Evolutionary conservation across 2,329 filamentous ascomycete genomes (phyloP).

Genomic region (Cladosporium halotolerans): DNA sequence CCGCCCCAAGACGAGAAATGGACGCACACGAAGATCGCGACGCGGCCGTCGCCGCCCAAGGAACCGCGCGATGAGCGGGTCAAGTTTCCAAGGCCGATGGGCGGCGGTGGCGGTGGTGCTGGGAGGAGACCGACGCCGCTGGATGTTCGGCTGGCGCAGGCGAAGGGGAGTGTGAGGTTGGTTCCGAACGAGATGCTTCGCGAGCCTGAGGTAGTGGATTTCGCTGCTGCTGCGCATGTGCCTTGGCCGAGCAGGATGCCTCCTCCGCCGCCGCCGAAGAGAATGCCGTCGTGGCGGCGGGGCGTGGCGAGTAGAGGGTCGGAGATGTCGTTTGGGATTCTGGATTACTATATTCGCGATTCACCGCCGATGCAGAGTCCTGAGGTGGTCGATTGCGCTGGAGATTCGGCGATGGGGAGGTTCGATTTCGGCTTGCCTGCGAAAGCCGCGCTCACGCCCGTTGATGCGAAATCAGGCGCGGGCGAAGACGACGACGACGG

Average conservation of each 20-base stretch:
- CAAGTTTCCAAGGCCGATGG: slow-evolving; percentile 7
- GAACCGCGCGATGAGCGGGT: slow-evolving; percentile 16
- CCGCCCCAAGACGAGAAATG: slow-evolving; percentile 13
- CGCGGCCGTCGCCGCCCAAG: slow-evolving; percentile 2
- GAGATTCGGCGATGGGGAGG: slow-evolving; percentile 22
- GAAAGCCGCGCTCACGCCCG: not conserved
- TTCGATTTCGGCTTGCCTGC: slow-evolving; percentile 25
- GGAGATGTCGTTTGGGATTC: slow-evolving; percentile 26
- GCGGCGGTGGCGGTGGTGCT: not conserved
- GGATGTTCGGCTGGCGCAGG: not conserved
- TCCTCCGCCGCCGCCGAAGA: not conserved
- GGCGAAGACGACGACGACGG: slow-evolving; percentile 10
- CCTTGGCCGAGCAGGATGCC: slow-evolving; percentile 12
- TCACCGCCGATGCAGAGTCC: slow-evolving; percentile 14
- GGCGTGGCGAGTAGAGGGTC: slow-evolving; percentile 17
- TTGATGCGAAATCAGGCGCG: slow-evolving; percentile 10
- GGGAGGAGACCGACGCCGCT: not conserved
- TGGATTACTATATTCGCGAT: slow-evolving; percentile 27
- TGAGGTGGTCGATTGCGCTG: slow-evolving; percentile 12
- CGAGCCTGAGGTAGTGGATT: slow-evolving; percentile 24
- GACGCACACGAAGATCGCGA: slow-evolving; percentile 15
- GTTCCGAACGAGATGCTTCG: slow-evolving; percentile 10
- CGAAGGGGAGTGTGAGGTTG: not conserved
- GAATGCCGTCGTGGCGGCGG: not conserved
- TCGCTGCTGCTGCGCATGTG: slow-evolving; percentile 11